Percentiles rank a stretch among this genome's conserved stretches.
These are phyloP conservation scores for Acer saccharum DNA, from an alignment of 345 rosid species.

Conservation along the genomic window DNA sequence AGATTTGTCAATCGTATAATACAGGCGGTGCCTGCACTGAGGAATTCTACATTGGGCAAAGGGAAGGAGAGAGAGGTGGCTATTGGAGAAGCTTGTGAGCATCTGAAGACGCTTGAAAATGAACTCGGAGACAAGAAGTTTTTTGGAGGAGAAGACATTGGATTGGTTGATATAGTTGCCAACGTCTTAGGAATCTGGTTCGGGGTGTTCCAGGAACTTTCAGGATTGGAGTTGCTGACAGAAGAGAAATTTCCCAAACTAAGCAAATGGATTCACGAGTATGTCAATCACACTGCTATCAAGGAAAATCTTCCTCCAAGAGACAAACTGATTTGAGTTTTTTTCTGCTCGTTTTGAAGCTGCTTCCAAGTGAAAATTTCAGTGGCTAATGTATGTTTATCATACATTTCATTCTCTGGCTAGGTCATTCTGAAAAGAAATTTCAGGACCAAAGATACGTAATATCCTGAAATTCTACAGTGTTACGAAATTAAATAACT, in stretches of 20 bases:
- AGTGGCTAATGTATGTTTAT: too few species aligned
- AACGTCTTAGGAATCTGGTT: constrained; percentile 45
- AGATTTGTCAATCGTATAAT: not conserved
- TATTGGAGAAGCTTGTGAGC: constrained; percentile 38
- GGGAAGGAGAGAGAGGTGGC: constrained; percentile 36
- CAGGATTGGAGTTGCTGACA: constrained; percentile 44
- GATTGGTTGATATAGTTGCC: constrained; percentile 58
- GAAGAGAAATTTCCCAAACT: constrained; percentile 47
- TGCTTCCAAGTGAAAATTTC: not conserved
- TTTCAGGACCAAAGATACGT: too few species aligned
- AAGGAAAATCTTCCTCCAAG: constrained; percentile 51
- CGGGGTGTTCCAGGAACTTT: constrained; percentile 37
- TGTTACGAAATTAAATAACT: too few species aligned
- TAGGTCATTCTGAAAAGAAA: too few species aligned
- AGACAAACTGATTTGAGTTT: constrained; percentile 28
- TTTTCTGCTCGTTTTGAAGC: not conserved
- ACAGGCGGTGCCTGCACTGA: constrained; percentile 37
- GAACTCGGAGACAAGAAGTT: constrained; percentile 54
- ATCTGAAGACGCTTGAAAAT: constrained; percentile 46
- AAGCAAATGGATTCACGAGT: constrained; percentile 42
- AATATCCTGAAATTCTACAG: too few species aligned
- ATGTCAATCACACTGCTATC: constrained; percentile 21
- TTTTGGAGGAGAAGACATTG: constrained; percentile 67
- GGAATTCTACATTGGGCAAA: constrained; percentile 37
- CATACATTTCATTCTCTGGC: too few species aligned